phyloP scores from a whole-genome alignment of 441 rosid genomes.

The Iberis amara region DNA sequence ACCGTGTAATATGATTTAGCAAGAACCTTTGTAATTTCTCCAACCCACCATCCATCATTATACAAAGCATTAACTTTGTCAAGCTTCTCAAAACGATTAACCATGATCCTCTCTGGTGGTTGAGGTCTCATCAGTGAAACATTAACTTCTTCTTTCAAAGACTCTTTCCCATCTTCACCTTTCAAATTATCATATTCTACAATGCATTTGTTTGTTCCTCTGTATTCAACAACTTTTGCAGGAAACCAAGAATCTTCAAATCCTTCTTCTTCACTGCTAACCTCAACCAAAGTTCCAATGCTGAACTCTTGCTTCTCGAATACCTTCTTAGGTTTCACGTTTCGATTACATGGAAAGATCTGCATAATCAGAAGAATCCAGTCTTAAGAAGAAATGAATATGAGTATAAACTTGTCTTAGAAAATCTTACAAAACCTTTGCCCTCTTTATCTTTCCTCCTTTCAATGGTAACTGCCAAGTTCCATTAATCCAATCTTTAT shows the following conservation, averaged over 20 bases:
- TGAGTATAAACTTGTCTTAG: neutral
- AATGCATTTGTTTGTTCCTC: conserved; percentile 44
- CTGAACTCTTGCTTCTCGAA: conserved; percentile 27
- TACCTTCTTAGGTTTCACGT: conserved; percentile 18
- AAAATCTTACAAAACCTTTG: conserved; percentile 15
- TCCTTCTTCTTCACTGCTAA: conserved; percentile 76
- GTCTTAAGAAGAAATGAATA: too few relatives aligned
- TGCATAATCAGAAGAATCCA: conserved; percentile 8
- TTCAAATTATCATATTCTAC: conserved; percentile 57
- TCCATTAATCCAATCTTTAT: conserved; percentile 29
- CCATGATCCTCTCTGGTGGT: conserved; percentile 42
- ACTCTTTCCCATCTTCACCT: conserved; percentile 66
- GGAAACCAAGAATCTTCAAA: conserved; percentile 84
- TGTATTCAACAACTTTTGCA: conserved; percentile 46
- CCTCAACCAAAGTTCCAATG: conserved; percentile 55
- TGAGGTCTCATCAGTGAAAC: conserved; percentile 52
- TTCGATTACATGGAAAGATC: conserved; percentile 19
- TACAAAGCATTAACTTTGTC: conserved; percentile 75
- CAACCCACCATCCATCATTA: conserved; percentile 91
- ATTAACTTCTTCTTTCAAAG: conserved; percentile 55
- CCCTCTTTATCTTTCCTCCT: conserved; percentile 21
- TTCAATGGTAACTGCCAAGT: conserved; percentile 28
- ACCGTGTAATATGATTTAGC: conserved; percentile 43
- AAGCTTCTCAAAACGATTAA: conserved; percentile 38
- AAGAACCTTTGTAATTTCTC: conserved; percentile 50